phyloP scores from a whole-genome alignment of 306 rosid species.

The Cicer pinnatifidum region DNA sequence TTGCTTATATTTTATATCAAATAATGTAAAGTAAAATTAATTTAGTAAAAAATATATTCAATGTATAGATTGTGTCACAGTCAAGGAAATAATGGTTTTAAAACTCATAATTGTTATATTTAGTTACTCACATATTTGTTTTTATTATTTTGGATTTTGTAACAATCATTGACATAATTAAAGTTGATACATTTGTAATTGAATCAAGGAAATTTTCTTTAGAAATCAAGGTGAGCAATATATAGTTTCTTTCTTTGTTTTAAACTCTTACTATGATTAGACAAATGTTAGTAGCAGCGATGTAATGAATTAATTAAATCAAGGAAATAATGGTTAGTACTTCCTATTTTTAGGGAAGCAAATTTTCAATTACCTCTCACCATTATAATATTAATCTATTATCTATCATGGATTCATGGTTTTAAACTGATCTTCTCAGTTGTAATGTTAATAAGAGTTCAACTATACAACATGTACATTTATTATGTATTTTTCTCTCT shows the following conservation, averaged over 20 bases:
- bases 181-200: conserved; percentile 43
- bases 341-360: no score
- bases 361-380: no score
- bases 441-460: no score
- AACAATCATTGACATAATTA: conserved; percentile 46
- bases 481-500: fast-evolving
- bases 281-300: no score
- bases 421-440: no score
- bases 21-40: no score
- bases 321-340: no score
- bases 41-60: neutral
- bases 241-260: neutral
- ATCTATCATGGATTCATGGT: no score
- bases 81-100: no score
- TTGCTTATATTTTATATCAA: no score
- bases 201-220: conserved; percentile 38
- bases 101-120: fast-evolving
- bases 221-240: conserved; percentile 39
- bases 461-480: fast-evolving
- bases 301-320: no score
- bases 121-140: neutral
- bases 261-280: neutral
- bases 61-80: neutral
- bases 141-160: conserved; percentile 32
- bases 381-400: no score